A percentile compares a stretch with the other conserved stretches of the same genome.
phyloP scores from a whole-genome alignment of 345 rosid species.

The Brassica cretica region DNA sequence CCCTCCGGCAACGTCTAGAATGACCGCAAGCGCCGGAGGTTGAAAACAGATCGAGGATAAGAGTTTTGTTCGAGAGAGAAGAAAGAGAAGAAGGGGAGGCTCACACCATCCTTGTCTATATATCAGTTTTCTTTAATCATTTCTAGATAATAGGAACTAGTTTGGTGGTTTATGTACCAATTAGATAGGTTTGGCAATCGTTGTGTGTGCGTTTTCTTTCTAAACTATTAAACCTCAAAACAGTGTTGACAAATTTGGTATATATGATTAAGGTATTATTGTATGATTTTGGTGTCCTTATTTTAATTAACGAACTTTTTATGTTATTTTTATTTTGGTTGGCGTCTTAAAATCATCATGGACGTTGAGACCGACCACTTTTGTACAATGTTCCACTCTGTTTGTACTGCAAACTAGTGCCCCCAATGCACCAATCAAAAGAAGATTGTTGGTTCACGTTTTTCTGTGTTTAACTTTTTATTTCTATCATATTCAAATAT shows the following conservation, averaged over 20 bases:
- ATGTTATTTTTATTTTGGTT: neutral
- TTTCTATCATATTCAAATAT: neutral
- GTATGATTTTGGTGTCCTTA: neutral
- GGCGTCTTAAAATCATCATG: neutral
- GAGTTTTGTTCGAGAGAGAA: too few species aligned
- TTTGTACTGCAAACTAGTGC: slow-evolving; percentile 3
- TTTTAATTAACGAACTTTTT: neutral
- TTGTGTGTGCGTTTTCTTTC: neutral
- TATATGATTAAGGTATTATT: neutral
- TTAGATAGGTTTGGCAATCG: neutral
- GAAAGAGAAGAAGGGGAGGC: too few species aligned
- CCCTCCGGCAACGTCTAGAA: too few species aligned
- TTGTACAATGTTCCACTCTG: slow-evolving; percentile 30
- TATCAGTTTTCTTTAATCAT: neutral
- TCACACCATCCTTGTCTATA: too few species aligned
- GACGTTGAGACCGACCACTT: slow-evolving; percentile 28
- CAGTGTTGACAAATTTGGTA: neutral
- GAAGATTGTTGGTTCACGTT: neutral
- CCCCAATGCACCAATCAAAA: slow-evolving; percentile 30
- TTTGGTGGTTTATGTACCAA: neutral
- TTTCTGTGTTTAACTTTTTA: neutral
- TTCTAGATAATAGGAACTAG: neutral
- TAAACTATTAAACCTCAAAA: neutral
- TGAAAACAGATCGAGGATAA: too few species aligned
- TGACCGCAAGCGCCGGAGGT: too few species aligned